Evolutionary conservation across 2,329 filamentous ascomycete species (phyloP).

Genomic region (Stachybotrys echinatus): DNA sequence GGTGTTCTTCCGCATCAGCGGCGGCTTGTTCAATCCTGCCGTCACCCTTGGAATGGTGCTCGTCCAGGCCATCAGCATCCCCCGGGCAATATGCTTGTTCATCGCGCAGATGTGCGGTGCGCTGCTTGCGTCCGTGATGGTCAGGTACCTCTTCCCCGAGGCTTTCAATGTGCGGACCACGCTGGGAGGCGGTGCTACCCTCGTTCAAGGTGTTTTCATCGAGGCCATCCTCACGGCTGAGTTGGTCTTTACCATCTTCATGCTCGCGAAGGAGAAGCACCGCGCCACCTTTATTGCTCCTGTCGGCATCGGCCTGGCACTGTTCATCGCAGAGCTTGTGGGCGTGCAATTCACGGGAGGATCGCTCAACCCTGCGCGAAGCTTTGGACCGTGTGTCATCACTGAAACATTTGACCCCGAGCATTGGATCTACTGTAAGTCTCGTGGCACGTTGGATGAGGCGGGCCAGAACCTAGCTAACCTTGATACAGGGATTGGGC

Average conservation of each 20-base stretch:
- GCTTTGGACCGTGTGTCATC: conserved; percentile 40
- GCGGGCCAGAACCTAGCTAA: background rate
- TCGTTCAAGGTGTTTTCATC: conserved; percentile 42
- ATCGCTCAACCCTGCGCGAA: conserved; percentile 40
- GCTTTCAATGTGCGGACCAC: conserved; percentile 35
- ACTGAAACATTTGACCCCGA: conserved; percentile 32
- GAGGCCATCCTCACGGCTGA: conserved; percentile 44
- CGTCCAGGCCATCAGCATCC: conserved; percentile 38
- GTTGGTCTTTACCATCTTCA: conserved; percentile 43
- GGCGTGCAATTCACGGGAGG: conserved; percentile 44
- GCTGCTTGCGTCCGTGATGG: conserved; percentile 35
- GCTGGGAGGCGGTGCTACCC: conserved; percentile 30
- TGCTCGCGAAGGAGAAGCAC: conserved; percentile 47
- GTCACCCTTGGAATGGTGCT: conserved; percentile 47
- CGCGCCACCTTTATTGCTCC: conserved; percentile 41
- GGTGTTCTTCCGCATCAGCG: conserved; percentile 41
- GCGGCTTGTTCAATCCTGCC: conserved; percentile 30
- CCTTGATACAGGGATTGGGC: conserved; percentile 23
- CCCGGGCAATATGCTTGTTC: conserved; percentile 42
- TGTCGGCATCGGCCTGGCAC: conserved; percentile 39
- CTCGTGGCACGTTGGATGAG: background rate
- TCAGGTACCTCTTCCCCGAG: conserved; percentile 36
- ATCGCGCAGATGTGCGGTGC: conserved; percentile 45
- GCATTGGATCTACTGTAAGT: conserved; percentile 42
- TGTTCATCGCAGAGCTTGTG: conserved; percentile 39